Base-by-base conservation (phyloP, 2,329 filamentous ascomycete species). In the Fusarium verrucosum region DNA sequence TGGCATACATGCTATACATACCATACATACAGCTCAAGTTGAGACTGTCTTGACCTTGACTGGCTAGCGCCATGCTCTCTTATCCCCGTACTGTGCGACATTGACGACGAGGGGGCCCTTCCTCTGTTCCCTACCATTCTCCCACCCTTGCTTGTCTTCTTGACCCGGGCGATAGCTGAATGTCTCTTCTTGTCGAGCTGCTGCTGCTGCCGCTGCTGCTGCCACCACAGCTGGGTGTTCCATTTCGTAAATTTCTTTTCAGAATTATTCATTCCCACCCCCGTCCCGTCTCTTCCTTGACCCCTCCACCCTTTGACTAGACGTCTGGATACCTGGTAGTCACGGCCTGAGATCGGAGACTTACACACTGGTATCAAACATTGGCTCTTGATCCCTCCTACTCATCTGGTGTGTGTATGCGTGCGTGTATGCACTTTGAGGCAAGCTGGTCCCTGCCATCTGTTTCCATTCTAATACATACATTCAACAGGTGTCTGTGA, bases 331-430 rank as follows among this genome's bases (percentile, higher is more conserved):
- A 55, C 57, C 43, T 47, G 41, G 58, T 59, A 43, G 55, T 49
- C 53, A 61, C 62, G 51, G 52, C 63, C 46, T 66, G 66, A 59
- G 53, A 70, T 70, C 65, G 50, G 56, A 62, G 68, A 70, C 64
- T 69, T 62, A 61, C 33, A 62, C 36, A 50, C 42, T 58, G 51
- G 41, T 47, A 57, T 61, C 37, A 53, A 51, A 50, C 60, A 66
- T 58, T 62, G 54, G 63, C 57, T 65, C 57, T 56, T 67, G 64
- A 71, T 71, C 68, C 70, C 66, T 70, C 68, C 70, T 55, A 36
- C 38, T 51, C 44, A 50, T 65, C 54, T 66, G 67, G 56, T 51
- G 53, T 51, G 53, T 58, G 55, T 58, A 32, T 66, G 60, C 59
- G 55, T 50, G 50, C 62, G 67, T 61, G 62, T 65, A 69, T 62